A percentile compares a stretch with the other conserved stretches of the same genome.
phyloP scores from a whole-genome alignment of 2,329 filamentous ascomycete species.

The Xylaria sp. region DNA sequence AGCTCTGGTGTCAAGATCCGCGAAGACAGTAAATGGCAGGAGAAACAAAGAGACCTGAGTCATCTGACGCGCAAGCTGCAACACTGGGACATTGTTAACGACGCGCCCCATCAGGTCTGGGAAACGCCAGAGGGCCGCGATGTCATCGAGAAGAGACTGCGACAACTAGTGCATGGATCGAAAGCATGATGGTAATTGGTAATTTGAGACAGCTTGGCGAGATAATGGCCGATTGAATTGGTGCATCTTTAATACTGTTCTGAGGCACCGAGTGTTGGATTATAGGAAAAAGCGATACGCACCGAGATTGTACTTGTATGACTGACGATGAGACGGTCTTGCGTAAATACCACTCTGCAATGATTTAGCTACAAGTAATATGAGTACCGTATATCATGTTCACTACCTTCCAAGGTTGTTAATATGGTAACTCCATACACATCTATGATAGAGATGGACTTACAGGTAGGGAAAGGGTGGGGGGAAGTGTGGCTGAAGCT shows the following conservation, averaged over 20 bases:
- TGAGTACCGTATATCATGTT: neutral
- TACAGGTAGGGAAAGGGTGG: too few species aligned
- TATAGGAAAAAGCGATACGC: slow-evolving; percentile 7
- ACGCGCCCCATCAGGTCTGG: slow-evolving; percentile 91
- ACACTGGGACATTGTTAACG: slow-evolving; percentile 86
- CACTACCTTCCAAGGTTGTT: too few species aligned
- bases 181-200: neutral
- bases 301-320: slow-evolving; percentile 15
- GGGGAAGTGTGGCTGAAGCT: slow-evolving; percentile 32
- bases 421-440: too few species aligned
- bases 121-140: slow-evolving; percentile 74
- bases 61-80: slow-evolving; percentile 81
- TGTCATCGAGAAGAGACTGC: slow-evolving; percentile 81
- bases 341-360: neutral
- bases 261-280: neutral
- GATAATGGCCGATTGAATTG: slow-evolving; percentile 5
- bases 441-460: too few species aligned
- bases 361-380: neutral
- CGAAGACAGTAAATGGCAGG: slow-evolving; percentile 77
- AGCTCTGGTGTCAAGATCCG: slow-evolving; percentile 80
- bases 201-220: neutral
- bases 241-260: slow-evolving; percentile 8
- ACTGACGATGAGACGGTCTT: slow-evolving; percentile 2
- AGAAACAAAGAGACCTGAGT: slow-evolving; percentile 85
- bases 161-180: slow-evolving; percentile 66